Base-by-base conservation (phyloP, 2,329 filamentous ascomycete species). In the Fusarium austroafricanum region DNA sequence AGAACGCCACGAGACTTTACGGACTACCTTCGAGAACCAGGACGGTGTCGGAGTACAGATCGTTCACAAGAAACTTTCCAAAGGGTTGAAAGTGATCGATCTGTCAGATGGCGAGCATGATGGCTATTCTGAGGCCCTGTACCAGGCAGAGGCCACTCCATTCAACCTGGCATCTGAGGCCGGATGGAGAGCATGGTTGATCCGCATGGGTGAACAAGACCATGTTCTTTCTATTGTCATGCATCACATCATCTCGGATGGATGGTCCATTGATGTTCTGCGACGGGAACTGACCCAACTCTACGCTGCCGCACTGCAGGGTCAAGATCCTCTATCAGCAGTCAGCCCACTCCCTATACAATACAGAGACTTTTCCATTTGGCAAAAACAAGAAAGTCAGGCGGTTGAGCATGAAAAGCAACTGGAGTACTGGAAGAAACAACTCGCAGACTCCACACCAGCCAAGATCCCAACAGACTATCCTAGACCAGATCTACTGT, bases 21-120 rank as follows among this genome's bases (percentile, higher is more conserved):
- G 58, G 0, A 63, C 60, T 14, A 55, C 47, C 0, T 63, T 63
- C 3, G 43, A 45, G n/a, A 21, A 54, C 2, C 38, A 31, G 1
- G 55, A 60, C 2, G 59, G 59, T 6, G 14, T 11, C 0, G 47
- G 49, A 5, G 42, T 62, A 0, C 55, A 62, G 2, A 9, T 45
- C 5, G 21, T 55, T 14, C 59, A 60, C 8, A 4, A 53, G 2
- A 31, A 10, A 1, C 46, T 47, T 5, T 9, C 5, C 3, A 1
- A 71, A 72, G 8, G 68, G 5, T 5, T 67, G 5, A 31, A 29
- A 12, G 26, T 67, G 1, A 28, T 96, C 4, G 93, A 97, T 76
- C 87, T 93, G 14, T 87, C 87, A 17, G 44, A 7, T 0, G 4
- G 12, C 1, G 14, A n/a, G 7, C 20, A n/a, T 9, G 23, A 43